phyloP scores from a whole-genome alignment of 2,329 filamentous ascomycete species.

The Nemania diffusa region DNA sequence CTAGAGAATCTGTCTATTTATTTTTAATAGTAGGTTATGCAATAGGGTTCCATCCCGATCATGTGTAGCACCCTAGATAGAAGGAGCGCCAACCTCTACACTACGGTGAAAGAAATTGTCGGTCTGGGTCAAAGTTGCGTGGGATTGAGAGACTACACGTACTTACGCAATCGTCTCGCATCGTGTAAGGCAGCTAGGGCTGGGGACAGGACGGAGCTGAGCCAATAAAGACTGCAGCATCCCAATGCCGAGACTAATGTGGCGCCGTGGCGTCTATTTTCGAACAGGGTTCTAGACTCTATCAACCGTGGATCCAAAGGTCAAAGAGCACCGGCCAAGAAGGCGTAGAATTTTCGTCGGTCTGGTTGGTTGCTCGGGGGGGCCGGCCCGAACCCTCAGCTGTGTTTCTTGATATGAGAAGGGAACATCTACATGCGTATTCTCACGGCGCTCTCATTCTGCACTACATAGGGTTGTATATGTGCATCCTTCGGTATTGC shows the following conservation, averaged over 20 bases:
- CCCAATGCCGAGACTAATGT: conserved; percentile 30
- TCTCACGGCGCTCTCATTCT: background rate
- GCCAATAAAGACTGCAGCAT: conserved; percentile 18
- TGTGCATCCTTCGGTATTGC: background rate
- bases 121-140: too few species aligned
- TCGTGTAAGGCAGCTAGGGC: conserved; percentile 2
- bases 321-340: background rate
- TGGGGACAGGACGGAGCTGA: conserved; percentile 12
- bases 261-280: conserved; percentile 19
- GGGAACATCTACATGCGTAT: background rate
- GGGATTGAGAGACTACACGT: too few species aligned
- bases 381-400: conserved; percentile 27
- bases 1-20: background rate
- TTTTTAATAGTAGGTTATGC: background rate
- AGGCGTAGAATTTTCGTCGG: background rate
- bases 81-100: too few species aligned
- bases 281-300: conserved; percentile 23
- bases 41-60: background rate
- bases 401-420: background rate
- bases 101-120: conserved; percentile 2
- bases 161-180: background rate
- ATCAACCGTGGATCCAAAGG: conserved; percentile 7
- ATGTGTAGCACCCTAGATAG: background rate
- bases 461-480: too few species aligned
- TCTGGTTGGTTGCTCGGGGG: conserved; percentile 25